Evolutionary conservation across 1,284 basidiomycete genomes (phyloP).

Genomic region (Ustilago curta): DNA sequence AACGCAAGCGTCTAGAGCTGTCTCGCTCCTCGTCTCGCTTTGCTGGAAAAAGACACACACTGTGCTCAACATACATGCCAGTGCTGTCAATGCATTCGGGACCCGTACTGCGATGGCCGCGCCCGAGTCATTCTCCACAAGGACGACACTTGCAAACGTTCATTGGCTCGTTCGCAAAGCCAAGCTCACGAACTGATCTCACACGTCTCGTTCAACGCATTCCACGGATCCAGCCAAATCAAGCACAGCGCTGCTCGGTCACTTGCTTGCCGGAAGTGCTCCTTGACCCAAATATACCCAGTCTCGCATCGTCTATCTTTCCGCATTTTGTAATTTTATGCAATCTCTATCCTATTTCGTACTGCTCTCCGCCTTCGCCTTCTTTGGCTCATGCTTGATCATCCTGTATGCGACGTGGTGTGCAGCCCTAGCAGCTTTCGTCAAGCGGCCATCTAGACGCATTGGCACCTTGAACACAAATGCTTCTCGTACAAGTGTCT

Average conservation of each 20-base stretch:
- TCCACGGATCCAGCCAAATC: not conserved
- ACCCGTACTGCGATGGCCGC: too few relatives aligned
- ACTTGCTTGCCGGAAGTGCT: not conserved
- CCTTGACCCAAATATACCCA: constrained; percentile 23
- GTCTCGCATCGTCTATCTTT: constrained; percentile 10
- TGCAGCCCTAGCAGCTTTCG: not conserved
- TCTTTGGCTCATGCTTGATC: not conserved
- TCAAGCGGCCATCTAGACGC: not conserved
- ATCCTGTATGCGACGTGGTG: not conserved
- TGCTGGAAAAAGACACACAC: not conserved
- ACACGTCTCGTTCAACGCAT: not conserved
- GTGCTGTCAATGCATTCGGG: too few relatives aligned
- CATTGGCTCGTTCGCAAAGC: not conserved
- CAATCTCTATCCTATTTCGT: constrained; percentile 10
- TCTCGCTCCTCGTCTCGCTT: not conserved
- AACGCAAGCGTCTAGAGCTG: not conserved
- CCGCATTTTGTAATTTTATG: constrained; percentile 40
- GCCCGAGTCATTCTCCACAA: too few relatives aligned
- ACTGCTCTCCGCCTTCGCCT: too few relatives aligned
- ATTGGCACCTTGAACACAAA: too few relatives aligned
- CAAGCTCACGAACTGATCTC: not conserved
- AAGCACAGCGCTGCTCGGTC: not conserved
- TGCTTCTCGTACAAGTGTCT: too few relatives aligned
- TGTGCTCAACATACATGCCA: too few relatives aligned
- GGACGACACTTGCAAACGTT: not conserved